A percentile compares a stretch with the other conserved stretches of the same genome.
Evolutionary conservation across 805 yeast species (phyloP).

Genomic region (Candida alai): DNA sequence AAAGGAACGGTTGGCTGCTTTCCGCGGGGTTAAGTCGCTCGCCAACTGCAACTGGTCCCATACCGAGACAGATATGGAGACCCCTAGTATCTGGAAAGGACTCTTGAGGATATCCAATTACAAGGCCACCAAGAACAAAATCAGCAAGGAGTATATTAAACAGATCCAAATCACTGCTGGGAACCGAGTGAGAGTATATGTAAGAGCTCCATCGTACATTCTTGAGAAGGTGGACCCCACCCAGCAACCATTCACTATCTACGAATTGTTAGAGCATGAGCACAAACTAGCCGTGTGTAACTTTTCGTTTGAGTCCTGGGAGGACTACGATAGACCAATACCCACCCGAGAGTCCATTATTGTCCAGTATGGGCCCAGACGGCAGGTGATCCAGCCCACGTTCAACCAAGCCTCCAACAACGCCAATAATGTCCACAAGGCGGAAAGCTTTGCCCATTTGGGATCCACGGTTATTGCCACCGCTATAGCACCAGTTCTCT

Average conservation of each 20-base stretch:
- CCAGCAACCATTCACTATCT: slow-evolving; percentile 54
- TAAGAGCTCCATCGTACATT: slow-evolving; percentile 53
- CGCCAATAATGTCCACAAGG: slow-evolving; percentile 82
- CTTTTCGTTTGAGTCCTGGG: slow-evolving; percentile 82
- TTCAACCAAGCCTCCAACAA: slow-evolving; percentile 76
- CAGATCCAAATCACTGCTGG: slow-evolving; percentile 52
- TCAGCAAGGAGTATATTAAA: slow-evolving; percentile 54
- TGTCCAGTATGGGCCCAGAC: slow-evolving; percentile 91
- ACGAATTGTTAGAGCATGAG: slow-evolving; percentile 78
- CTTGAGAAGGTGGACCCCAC: slow-evolving; percentile 34
- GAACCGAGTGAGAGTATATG: slow-evolving; percentile 52
- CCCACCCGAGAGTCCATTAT: slow-evolving; percentile 77
- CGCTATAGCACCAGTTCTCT: slow-evolving; percentile 80
- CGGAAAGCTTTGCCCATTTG: slow-evolving; percentile 76
- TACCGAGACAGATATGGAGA: slow-evolving; percentile 72
- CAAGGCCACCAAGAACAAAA: slow-evolving; percentile 68
- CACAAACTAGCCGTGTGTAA: slow-evolving; percentile 82
- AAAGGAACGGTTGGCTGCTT: slow-evolving; percentile 66
- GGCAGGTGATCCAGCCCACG: slow-evolving; percentile 76
- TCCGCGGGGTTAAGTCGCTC: slow-evolving; percentile 83
- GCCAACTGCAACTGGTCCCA: slow-evolving; percentile 82
- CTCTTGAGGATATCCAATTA: slow-evolving; percentile 71
- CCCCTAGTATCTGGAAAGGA: slow-evolving; percentile 77
- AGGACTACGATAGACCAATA: slow-evolving; percentile 81
- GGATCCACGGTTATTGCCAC: slow-evolving; percentile 73